phyloP scores from a whole-genome alignment of 495 filamentous ascomycete genomes.

The Sordaria brevicollis region DNA sequence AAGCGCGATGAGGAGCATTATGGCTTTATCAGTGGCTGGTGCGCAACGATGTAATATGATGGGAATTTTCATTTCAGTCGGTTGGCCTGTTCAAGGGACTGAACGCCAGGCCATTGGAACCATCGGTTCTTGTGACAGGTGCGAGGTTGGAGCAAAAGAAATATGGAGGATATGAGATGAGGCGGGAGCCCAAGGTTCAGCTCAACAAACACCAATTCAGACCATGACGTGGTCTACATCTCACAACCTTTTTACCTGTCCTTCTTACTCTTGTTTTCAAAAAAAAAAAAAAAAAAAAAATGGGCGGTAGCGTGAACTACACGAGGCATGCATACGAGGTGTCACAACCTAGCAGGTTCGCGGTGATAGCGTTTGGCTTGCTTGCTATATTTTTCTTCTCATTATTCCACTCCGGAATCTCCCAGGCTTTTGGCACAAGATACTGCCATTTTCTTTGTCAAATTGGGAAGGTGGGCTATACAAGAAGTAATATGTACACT shows the following conservation, averaged over 20 bases:
- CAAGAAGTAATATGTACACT: background rate
- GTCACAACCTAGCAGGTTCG: background rate
- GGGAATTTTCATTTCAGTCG: background rate
- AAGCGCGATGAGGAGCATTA: background rate
- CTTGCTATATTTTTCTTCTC: background rate
- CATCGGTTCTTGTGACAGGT: background rate
- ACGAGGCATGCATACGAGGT: constrained; percentile 4
- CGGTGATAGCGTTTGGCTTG: background rate
- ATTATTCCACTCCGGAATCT: background rate
- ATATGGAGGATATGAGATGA: background rate
- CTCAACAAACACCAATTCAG: background rate
- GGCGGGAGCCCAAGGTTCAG: no score
- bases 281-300: no score
- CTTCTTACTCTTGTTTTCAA: background rate
- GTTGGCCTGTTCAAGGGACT: background rate
- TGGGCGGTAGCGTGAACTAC: background rate
- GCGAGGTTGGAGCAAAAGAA: background rate
- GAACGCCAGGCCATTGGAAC: background rate
- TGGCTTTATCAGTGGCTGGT: background rate
- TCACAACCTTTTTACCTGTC: background rate
- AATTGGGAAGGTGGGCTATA: background rate
- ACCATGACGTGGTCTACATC: background rate
- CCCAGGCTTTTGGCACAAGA: background rate
- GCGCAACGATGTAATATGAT: background rate
- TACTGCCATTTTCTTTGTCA: background rate